Evolutionary conservation across 2,329 filamentous ascomycete genomes (phyloP), one percentile per base, ranked within the genome.

Genomic region (Geoglossum cookeanum): DNA sequence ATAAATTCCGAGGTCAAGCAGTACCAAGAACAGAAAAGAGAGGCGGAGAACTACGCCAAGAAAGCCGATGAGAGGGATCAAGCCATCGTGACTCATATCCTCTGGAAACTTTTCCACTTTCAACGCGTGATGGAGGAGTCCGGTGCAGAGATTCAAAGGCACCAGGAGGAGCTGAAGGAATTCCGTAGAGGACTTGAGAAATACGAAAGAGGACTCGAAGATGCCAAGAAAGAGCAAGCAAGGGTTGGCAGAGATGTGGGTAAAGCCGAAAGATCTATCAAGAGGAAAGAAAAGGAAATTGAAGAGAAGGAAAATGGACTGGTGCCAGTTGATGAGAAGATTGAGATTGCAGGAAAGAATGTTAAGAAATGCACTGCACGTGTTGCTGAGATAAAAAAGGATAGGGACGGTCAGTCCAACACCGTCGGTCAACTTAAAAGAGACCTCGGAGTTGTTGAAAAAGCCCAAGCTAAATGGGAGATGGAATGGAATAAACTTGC

Each of bases 1-100:
- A 96, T 98, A 72, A 97, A 97, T 69, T 91, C 89, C 2, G 92
- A 98, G 70, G 94, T 98, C 68, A 95, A 92, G 68, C 89, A 95
- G 65, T 98, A 96, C 65, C 86, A 94, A 65, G 89, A 97, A 68
- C 91, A 97, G 70, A 97, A 97, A 72, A 83, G 83, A 63, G 92
- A 97, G 67, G 91, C 91, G 4, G 92, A 98, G 62, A 91, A 84
- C 63, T 98, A 91, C 67, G 86, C 94, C 66, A 83, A 80, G 61
- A 97, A 96, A 70, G 85, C 85, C 1, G 85, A 92, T 57, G 88
- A 97, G 68, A 83, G 87, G 55, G 91, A 98, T 67, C 80, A 87
- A 57, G 92, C 91, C 6, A 85, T 96, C 58, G 87, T 97, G 57
- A 90, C 85, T 0, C 91, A 97, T 62, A 90, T 94, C 37, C 74